Conservation (phyloP, 208 protist species). For the Acanthamoeba culbertsoni region DNA sequence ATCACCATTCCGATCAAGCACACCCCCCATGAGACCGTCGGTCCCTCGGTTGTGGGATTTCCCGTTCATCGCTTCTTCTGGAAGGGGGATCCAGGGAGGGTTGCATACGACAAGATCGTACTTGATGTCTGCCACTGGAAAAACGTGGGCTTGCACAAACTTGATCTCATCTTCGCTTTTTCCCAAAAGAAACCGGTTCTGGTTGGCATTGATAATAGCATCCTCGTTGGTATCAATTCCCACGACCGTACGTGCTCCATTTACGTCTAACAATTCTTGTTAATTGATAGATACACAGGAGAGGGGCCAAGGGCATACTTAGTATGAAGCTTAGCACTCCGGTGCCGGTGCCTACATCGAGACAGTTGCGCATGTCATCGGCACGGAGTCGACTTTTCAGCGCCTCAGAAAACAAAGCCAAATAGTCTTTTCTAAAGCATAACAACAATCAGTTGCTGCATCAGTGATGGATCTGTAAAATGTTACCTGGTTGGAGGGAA, state of each 20-base stretch:
- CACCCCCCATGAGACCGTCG: background rate
- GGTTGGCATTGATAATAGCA: background rate
- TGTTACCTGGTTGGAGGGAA: background rate
- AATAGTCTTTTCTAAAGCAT: background rate
- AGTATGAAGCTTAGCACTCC: constrained; percentile 21
- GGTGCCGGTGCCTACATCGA: constrained; percentile 8
- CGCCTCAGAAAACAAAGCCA: background rate
- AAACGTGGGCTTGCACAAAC: background rate
- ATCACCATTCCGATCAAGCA: background rate
- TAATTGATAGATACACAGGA: background rate
- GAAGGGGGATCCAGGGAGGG: background rate
- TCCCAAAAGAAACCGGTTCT: background rate
- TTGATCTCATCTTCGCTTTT: background rate
- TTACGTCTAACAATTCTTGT: background rate
- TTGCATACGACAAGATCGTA: constrained; percentile 44
- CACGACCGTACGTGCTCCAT: background rate
- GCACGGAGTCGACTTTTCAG: background rate
- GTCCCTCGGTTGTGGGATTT: background rate
- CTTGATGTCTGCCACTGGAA: background rate
- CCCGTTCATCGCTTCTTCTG: background rate
- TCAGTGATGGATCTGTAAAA: background rate
- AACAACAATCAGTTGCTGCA: background rate
- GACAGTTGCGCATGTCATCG: background rate
- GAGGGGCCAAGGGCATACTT: background rate
- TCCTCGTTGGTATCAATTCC: constrained; percentile 18